Percentiles rank a stretch among this genome's conserved stretches.
Conservation (phyloP, 768 basidiomycete species). For the Daedaleopsis nitida region DNA sequence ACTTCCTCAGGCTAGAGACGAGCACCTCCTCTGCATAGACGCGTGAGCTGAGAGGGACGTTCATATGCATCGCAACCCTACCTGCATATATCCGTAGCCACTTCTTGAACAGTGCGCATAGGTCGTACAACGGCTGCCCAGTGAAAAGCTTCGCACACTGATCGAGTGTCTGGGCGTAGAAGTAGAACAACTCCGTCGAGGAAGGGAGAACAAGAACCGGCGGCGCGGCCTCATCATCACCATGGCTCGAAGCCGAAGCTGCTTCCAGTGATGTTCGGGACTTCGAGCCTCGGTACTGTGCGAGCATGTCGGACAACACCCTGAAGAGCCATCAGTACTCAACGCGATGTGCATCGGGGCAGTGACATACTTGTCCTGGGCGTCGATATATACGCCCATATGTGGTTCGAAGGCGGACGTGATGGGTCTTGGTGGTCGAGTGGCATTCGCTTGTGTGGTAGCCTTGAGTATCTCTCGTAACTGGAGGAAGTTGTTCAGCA, state of each 20-base stretch:
- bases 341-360: conserved; percentile 3
- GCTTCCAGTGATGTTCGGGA: conserved; percentile 71
- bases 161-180: conserved; percentile 93
- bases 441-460: conserved; percentile 49
- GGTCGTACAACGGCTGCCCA: conserved; percentile 79
- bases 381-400: conserved; percentile 91
- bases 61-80: conserved; percentile 29
- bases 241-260: conserved; percentile 37
- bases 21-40: conserved; percentile 78
- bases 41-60: background rate
- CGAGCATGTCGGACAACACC: conserved; percentile 88
- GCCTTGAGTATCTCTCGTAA: conserved; percentile 64
- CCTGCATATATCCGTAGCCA: conserved; percentile 95
- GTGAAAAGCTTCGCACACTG: conserved; percentile 91
- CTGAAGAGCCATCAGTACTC: conserved; percentile 39
- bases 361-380: conserved; percentile 82
- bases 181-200: conserved; percentile 96
- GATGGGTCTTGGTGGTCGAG: conserved; percentile 63
- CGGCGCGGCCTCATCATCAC: conserved; percentile 46
- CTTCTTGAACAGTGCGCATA: conserved; percentile 84
- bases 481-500: conserved; percentile 36
- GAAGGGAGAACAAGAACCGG: conserved; percentile 80
- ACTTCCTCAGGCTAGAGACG: conserved; percentile 73
- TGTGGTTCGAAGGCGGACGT: conserved; percentile 92
- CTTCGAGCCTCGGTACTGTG: conserved; percentile 67